Percentiles rank a stretch among this genome's conserved stretches.
Conservation (phyloP, 1,284 basidiomycete genomes). For the Cerioporus squamosus region DNA sequence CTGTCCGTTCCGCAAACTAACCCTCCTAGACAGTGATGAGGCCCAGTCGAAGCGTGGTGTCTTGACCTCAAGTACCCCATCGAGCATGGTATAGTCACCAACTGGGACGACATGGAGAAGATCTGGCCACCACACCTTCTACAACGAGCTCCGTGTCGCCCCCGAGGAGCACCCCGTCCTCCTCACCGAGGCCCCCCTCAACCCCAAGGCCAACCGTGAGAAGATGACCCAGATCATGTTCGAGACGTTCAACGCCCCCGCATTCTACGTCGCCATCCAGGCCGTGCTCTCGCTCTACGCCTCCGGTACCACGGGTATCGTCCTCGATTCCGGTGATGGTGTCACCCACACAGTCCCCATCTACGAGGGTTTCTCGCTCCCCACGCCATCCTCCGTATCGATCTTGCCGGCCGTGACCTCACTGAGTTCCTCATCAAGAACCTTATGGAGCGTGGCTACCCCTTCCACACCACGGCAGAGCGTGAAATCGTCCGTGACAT, state of each 20-base stretch:
- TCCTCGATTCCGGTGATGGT: slow-evolving; percentile 93
- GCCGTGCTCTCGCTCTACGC: slow-evolving; percentile 93
- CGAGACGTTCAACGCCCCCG: slow-evolving; percentile 94
- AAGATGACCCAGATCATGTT: slow-evolving; percentile 99
- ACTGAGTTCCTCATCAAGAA: slow-evolving; percentile 95
- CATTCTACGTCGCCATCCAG: slow-evolving; percentile 94
- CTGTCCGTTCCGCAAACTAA: neutral
- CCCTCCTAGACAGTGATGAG: slow-evolving; percentile 65
- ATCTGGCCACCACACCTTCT: slow-evolving; percentile 94
- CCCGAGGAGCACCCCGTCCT: slow-evolving; percentile 95
- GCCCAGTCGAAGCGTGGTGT: slow-evolving; percentile 97
- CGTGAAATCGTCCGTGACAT: slow-evolving; percentile 97
- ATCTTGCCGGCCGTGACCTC: slow-evolving; percentile 94
- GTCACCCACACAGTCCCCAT: slow-evolving; percentile 94
- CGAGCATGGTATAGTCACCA: slow-evolving; percentile 88
- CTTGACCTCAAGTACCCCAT: slow-evolving; percentile 90
- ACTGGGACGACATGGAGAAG: slow-evolving; percentile 98
- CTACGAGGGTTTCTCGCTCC: slow-evolving; percentile 95
- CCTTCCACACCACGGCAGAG: slow-evolving; percentile 93
- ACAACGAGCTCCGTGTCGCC: slow-evolving; percentile 84
- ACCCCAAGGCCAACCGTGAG: slow-evolving; percentile 94
- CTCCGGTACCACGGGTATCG: slow-evolving; percentile 92
- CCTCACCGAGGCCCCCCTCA: slow-evolving; percentile 91
- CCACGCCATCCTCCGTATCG: slow-evolving; percentile 94
- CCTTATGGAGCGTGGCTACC: slow-evolving; percentile 92